phyloP scores from a whole-genome alignment of 2,329 filamentous ascomycete species.

The Chaetomiaceae sp. region DNA sequence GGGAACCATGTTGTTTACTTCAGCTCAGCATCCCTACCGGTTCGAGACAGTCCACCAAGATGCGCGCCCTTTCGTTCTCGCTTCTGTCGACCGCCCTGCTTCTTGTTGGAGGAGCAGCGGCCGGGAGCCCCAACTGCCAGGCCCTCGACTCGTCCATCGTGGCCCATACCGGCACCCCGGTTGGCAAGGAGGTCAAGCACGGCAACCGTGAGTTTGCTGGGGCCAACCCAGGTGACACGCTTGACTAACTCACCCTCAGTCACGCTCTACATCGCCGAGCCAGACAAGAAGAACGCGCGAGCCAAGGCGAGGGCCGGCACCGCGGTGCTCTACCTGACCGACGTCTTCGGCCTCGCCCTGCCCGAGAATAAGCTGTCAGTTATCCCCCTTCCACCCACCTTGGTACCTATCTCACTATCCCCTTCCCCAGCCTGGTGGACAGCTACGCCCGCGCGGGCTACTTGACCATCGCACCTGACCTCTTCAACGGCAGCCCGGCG shows the following conservation, averaged over 20 bases:
- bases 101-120: constrained; percentile 9
- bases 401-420: not conserved
- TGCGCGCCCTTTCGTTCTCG: constrained; percentile 4
- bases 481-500: constrained; percentile 58
- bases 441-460: constrained; percentile 64
- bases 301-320: constrained; percentile 10
- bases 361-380: constrained; percentile 28
- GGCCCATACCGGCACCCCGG: constrained; percentile 20
- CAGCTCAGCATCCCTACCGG: too few species aligned
- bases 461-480: constrained; percentile 60
- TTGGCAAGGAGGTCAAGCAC: constrained; percentile 19
- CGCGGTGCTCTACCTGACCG: constrained; percentile 29
- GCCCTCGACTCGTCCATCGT: constrained; percentile 19
- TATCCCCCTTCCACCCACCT: not conserved
- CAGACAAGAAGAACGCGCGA: constrained; percentile 5
- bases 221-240: not conserved
- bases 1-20: too few species aligned
- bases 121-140: not conserved
- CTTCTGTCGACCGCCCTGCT: constrained; percentile 5
- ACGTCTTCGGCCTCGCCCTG: constrained; percentile 30
- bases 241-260: constrained; percentile 13
- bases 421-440: constrained; percentile 48
- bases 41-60: not conserved
- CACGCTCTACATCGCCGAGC: constrained; percentile 27
- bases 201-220: constrained; percentile 17